Percentiles rank a stretch among this genome's conserved stretches.
Evolutionary conservation across 805 yeast genomes (phyloP).

Genomic region (Kodamaea neixiangensis): DNA sequence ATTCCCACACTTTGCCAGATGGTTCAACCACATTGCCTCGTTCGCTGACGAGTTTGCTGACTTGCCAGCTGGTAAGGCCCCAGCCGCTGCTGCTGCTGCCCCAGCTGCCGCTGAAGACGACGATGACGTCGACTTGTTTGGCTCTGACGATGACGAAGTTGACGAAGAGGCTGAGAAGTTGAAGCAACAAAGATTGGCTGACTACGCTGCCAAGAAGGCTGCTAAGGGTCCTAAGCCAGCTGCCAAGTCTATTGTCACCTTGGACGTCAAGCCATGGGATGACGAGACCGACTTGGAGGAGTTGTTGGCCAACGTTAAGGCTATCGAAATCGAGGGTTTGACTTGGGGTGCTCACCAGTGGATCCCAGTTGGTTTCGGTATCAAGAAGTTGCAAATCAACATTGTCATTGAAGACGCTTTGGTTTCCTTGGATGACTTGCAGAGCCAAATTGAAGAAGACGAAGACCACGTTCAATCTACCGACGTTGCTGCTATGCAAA

Average conservation of each 20-base stretch:
- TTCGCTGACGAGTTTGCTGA: conserved; percentile 81
- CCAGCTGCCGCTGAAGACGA: conserved; percentile 68
- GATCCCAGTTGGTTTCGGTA: conserved; percentile 98
- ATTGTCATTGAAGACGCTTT: conserved; percentile 95
- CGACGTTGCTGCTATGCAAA: conserved; percentile 98
- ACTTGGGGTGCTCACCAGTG: conserved; percentile 97
- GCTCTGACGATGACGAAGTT: conserved; percentile 90
- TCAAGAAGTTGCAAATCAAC: conserved; percentile 98
- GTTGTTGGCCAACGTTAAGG: conserved; percentile 83
- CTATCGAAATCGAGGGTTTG: conserved; percentile 88
- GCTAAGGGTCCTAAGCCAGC: conserved; percentile 97
- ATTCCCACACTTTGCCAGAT: conserved; percentile 95
- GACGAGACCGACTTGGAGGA: conserved; percentile 96
- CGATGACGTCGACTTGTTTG: conserved; percentile 92
- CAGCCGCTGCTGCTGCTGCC: conserved; percentile 43
- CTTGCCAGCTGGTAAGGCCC: conserved; percentile 76
- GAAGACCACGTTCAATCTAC: conserved; percentile 99
- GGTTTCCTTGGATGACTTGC: conserved; percentile 91
- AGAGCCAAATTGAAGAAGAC: conserved; percentile 75
- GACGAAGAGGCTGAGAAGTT: conserved; percentile 97
- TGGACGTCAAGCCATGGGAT: conserved; percentile 99
- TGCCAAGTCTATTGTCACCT: conserved; percentile 95
- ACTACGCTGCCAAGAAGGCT: conserved; percentile 96
- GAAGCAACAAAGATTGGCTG: conserved; percentile 97
- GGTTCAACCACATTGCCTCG: conserved; percentile 98